Evolutionary conservation across 495 filamentous ascomycete genomes (phyloP).

Genomic region (Neurospora intermedia): DNA sequence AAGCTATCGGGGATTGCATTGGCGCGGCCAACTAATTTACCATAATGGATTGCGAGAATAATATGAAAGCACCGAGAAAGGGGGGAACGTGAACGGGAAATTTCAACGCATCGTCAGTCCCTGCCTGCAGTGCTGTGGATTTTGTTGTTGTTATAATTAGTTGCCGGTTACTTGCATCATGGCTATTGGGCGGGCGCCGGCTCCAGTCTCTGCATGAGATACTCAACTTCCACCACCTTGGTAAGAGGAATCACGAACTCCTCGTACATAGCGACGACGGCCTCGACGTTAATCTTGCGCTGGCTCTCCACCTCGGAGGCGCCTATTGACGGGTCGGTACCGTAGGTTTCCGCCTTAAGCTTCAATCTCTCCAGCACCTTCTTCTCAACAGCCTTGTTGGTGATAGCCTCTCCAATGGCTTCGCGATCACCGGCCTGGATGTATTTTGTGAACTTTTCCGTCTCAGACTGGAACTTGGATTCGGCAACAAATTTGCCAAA

Average conservation of each 20-base stretch:
- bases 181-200: background rate
- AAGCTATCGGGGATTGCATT: conserved; percentile 62
- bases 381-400: conserved; percentile 76
- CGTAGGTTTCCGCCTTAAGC: conserved; percentile 91
- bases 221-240: conserved; percentile 95
- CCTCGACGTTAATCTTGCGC: conserved; percentile 81
- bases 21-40: conserved; percentile 19
- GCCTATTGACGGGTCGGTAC: conserved; percentile 59
- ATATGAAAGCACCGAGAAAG: background rate
- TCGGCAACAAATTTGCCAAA: conserved; percentile 99
- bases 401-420: conserved; percentile 84
- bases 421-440: conserved; percentile 69
- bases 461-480: conserved; percentile 85
- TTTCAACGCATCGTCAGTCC: background rate
- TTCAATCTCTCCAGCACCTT: conserved; percentile 81
- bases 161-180: background rate
- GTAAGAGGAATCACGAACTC: conserved; percentile 93
- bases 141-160: background rate
- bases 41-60: background rate
- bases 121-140: background rate
- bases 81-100: background rate
- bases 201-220: conserved; percentile 85
- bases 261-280: conserved; percentile 91
- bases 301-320: conserved; percentile 18
- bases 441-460: conserved; percentile 64